These are phyloP conservation scores for Ganoderma lucidum DNA, from an alignment of 1,284 basidiomycete species.

Conservation along the genomic window DNA sequence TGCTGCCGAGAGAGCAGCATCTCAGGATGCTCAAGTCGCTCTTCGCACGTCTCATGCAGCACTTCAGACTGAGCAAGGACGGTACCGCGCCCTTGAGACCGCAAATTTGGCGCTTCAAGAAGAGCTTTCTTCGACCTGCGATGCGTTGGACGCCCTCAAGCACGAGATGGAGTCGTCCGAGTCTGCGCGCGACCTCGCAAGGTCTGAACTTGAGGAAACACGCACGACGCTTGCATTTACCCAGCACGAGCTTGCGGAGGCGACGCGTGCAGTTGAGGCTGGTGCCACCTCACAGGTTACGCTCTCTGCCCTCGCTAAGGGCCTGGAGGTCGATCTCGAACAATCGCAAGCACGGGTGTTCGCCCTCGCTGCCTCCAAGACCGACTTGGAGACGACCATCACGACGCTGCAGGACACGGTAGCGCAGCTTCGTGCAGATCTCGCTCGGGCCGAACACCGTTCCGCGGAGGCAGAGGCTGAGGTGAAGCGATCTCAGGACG, in stretches of 20 bases:
- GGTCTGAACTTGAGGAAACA: conserved; percentile 13
- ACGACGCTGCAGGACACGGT: conserved; percentile 22
- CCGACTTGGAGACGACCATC: conserved; percentile 18
- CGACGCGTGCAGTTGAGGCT: conserved; percentile 10
- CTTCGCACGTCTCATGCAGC: conserved; percentile 3
- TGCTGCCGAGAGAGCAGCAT: not conserved
- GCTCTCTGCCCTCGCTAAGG: conserved; percentile 15
- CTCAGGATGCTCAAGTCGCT: conserved; percentile 1
- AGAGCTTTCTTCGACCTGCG: conserved; percentile 6
- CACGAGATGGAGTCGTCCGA: conserved; percentile 10
- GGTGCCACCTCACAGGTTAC: conserved; percentile 12
- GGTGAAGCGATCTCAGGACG: conserved; percentile 21
- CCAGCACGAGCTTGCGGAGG: conserved; percentile 15
- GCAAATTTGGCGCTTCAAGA: not conserved
- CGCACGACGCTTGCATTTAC: not conserved
- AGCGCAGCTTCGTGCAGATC: conserved; percentile 18
- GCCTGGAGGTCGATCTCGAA: conserved; percentile 21
- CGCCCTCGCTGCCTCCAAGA: conserved; percentile 19
- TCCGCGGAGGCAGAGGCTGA: conserved; percentile 16
- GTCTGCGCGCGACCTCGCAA: not conserved
- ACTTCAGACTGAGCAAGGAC: conserved; percentile 7
- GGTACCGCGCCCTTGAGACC: not conserved
- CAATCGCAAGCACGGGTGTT: conserved; percentile 9
- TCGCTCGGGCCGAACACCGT: conserved; percentile 25
- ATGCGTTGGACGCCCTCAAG: not conserved